Base-by-base conservation (phyloP, 306 rosid genomes). In the Fagus sylvatica region DNA sequence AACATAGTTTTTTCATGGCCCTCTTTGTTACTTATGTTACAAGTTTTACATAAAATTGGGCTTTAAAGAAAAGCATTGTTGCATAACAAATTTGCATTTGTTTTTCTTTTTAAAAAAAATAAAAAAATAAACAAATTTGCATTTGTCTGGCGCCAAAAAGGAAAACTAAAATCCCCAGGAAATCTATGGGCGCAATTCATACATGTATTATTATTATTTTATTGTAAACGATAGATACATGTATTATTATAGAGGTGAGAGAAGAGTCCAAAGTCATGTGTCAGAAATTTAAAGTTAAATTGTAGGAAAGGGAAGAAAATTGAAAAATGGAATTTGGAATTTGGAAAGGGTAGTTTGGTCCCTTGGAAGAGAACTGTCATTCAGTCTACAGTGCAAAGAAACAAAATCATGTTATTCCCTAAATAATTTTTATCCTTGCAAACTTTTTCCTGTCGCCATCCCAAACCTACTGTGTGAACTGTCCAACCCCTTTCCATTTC, bases 391-490 rank as follows among this genome's bases (percentile, higher is more conserved):
- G 81, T 76, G 85, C 78, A 53, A 76, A 76, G 87, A 84, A 78
- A 72, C 87, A 84, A 87, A 84, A 90, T 84, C 90, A 90, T 90
- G 92, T 81, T 46, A 46, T 86, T 85, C 81, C 74, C 84, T 79
- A 22, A 22, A 22, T 78, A 78, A 54, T 83, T 86, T 84, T 89
- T 78, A 70, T 82, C 84, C 73, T 78, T 76, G 72, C 71, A 54
- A 83, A 73, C 87, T 76, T 83, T 87, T 86, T 89, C 79, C 80
- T 76, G 92, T 88, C 94, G 74, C 74, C 84, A 72, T 86, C 87
- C 77, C 74, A 79, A 22, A 53, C 73, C 78, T 8, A 75, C 80
- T 46, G 51, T 46, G 28, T 22, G 28, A 22, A 46, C 51, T 46
- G 82, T 84, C 77, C 87, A 74, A 40, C 51, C 78, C 67, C 71